Percentiles rank a stretch among this genome's conserved stretches.
Evolutionary conservation across 345 rosid species (phyloP).

Genomic region (Triadica sebifera): DNA sequence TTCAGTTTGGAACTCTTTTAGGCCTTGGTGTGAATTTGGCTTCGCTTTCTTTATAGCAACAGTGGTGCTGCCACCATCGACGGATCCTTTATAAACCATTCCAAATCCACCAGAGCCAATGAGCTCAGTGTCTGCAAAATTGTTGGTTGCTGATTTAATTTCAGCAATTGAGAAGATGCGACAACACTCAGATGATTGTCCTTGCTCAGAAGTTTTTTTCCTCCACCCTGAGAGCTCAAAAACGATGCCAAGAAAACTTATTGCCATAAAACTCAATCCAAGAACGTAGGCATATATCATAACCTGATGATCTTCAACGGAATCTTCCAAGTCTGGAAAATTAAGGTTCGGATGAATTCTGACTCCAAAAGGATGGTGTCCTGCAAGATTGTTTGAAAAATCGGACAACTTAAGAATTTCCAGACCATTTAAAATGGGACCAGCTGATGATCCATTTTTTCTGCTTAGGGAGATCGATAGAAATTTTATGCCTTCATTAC

Average conservation of each 20-base stretch:
- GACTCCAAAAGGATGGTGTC: conserved; percentile 5
- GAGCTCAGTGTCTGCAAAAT: background rate
- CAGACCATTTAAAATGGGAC: conserved; percentile 9
- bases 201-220: background rate
- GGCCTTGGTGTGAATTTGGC: conserved; percentile 10
- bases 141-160: conserved; percentile 7
- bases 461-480: background rate
- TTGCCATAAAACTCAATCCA: background rate
- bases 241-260: background rate
- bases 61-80: background rate
- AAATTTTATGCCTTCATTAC: background rate
- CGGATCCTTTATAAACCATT: background rate
- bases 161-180: background rate
- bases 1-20: conserved; percentile 12
- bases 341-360: background rate
- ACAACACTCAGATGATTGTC: background rate
- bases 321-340: background rate
- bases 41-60: conserved; percentile 7
- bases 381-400: conserved; percentile 5
- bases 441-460: background rate
- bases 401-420: conserved; percentile 11
- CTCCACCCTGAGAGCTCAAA: background rate
- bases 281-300: too few species aligned
- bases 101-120: conserved; percentile 11
- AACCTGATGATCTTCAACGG: background rate